Evolutionary conservation across 805 yeast genomes (phyloP), one percentile per base, ranked within the genome.

Genomic region (Metschnikowia similis): DNA sequence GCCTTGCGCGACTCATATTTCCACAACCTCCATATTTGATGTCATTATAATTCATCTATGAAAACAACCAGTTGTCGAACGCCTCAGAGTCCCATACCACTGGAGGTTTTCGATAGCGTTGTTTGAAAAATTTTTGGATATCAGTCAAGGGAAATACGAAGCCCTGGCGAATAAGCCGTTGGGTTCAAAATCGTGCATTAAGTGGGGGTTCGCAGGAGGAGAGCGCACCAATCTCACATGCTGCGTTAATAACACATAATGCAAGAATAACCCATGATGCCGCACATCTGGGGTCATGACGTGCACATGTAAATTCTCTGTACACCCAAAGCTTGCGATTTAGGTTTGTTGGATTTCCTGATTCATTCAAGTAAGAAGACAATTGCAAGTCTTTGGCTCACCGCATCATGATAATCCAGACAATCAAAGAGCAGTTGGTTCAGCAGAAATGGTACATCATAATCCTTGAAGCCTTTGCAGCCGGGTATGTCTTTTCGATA

Each of bases 381-480:
- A n/a, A 32, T 8, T n/a, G 16, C 35, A n/a, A 32, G 7, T 4
- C 7, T 13, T 13, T 16, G 14, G 8, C 9, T 3, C 35, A 32
- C 13, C 35, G 1, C 6, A 39, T 14, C 16, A 39, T 41, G 45
- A 16, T 41, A 10, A n/a, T 28, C 26, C 43, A 29, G 43, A 29
- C 8, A n/a, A n/a, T 44, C 21, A 27, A 48, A 17, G 26, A 45
- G 27, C n/a, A 46, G 11, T 44, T 38, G 32, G 30, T 43, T 10
- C 56, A 45, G 41, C 51, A 50, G 26, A 43, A 35, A 31, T 53
- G 56, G 56, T 47, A 48, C 28, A 17, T 43, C 29, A 35, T 40
- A 5, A 29, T 47, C 9, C 9, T 52, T 6, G 56, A 47, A 45
- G 43, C 31, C 16, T 30, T 37, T 17, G 36, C 48, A 7, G 11